phyloP scores from a whole-genome alignment of 371 early-diverging fungal genomes.

The Haplosporangium sp. region DNA sequence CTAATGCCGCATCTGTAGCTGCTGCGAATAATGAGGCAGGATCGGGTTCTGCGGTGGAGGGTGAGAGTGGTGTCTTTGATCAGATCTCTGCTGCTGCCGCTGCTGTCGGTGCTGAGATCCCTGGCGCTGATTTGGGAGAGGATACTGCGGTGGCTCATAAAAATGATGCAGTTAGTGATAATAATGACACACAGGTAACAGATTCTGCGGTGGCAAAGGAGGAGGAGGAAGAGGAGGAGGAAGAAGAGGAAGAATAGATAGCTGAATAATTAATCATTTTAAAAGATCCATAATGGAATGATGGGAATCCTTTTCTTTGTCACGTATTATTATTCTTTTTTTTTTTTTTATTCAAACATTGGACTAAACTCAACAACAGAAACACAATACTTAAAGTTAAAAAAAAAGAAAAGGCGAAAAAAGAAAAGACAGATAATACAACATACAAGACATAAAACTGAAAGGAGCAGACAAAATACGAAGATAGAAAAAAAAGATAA shows the following conservation, averaged over 20 bases:
- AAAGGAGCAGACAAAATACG: neutral
- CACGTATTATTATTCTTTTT: too few species aligned
- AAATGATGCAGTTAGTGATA: neutral
- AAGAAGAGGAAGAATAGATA: neutral
- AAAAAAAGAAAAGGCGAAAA: neutral
- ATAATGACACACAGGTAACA: neutral
- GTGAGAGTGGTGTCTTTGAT: neutral
- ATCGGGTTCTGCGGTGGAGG: neutral
- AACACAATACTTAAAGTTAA: too few species aligned
- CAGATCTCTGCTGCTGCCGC: neutral
- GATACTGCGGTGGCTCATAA: neutral
- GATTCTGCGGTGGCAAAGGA: neutral
- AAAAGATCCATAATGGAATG: too few species aligned
- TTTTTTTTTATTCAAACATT: too few species aligned
- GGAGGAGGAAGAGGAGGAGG: neutral
- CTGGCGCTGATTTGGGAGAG: neutral
- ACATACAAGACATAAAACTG: slow-evolving; percentile 1
- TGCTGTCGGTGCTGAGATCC: neutral
- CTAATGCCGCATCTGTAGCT: too few species aligned
- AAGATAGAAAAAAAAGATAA: neutral
- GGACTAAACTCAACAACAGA: too few species aligned
- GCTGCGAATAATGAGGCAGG: neutral
- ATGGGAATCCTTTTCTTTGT: too few species aligned
- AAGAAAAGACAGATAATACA: neutral
- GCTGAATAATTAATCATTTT: too few species aligned